These are phyloP conservation scores for Suhomyces coccinellae DNA, from an alignment of 1,139 yeast genomes.

Conservation along the genomic window DNA sequence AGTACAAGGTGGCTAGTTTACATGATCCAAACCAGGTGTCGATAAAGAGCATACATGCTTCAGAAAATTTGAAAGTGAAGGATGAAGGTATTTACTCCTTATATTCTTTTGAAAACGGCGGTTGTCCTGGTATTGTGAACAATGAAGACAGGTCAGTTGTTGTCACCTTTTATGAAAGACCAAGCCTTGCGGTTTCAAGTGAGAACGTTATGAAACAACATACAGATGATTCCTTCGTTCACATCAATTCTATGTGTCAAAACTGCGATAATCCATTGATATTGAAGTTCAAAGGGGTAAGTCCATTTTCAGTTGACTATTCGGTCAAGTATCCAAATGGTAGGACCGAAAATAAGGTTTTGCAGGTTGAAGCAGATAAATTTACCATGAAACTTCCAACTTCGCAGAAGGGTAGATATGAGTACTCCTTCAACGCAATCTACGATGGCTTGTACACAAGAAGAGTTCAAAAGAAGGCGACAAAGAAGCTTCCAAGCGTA, in stretches of 20 bases:
- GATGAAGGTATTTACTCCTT: conserved; percentile 67
- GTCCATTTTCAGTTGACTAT: conserved; percentile 76
- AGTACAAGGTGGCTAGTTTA: conserved; percentile 24
- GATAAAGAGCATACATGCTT: conserved; percentile 28
- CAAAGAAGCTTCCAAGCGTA: conserved; percentile 40
- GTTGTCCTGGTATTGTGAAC: conserved; percentile 63
- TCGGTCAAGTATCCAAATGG: conserved; percentile 65
- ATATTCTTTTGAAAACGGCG: conserved; percentile 58
- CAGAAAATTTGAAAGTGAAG: conserved; percentile 42
- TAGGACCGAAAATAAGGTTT: conserved; percentile 32
- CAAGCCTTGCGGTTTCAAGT: conserved; percentile 39
- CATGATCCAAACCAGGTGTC: conserved; percentile 24
- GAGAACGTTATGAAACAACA: conserved; percentile 23
- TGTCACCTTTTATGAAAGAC: conserved; percentile 57
- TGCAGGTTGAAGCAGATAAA: conserved; percentile 31
- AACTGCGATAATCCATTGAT: conserved; percentile 27
- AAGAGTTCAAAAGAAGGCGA: conserved; percentile 32
- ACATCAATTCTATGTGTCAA: conserved; percentile 38
- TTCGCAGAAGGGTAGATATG: conserved; percentile 54
- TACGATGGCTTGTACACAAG: conserved; percentile 67
- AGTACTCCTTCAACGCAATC: conserved; percentile 59
- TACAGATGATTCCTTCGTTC: conserved; percentile 17
- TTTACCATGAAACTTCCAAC: conserved; percentile 37
- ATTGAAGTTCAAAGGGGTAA: conserved; percentile 50
- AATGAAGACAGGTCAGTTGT: conserved; percentile 33